phyloP scores from a whole-genome alignment of 2,329 filamentous ascomycete genomes.

The Ophiostoma pallidulum region DNA sequence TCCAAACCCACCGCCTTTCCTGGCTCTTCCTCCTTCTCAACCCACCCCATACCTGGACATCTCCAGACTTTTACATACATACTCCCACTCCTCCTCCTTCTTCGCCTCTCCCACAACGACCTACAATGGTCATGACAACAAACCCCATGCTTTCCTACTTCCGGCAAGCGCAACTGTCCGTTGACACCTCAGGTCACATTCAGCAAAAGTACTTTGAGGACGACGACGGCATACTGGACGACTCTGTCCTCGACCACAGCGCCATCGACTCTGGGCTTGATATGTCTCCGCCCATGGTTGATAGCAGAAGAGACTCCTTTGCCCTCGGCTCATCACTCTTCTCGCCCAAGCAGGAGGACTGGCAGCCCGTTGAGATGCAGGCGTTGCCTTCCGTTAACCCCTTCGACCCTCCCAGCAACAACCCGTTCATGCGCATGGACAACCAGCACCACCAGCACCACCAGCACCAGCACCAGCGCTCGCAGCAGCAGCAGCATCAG shows the following conservation, averaged over 20 bases:
- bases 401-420: slow-evolving; percentile 48
- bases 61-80: slow-evolving; percentile 1
- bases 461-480: slow-evolving; percentile 17
- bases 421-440: slow-evolving; percentile 59
- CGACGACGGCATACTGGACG: slow-evolving; percentile 50
- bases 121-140: slow-evolving; percentile 41
- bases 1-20: not conserved
- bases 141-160: slow-evolving; percentile 44
- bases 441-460: slow-evolving; percentile 33
- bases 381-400: slow-evolving; percentile 54
- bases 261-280: slow-evolving; percentile 52
- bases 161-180: slow-evolving; percentile 38
- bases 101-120: slow-evolving; percentile 7
- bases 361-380: slow-evolving; percentile 57
- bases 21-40: slow-evolving; percentile 1
- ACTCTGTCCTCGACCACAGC: slow-evolving; percentile 50
- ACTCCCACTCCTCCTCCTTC: not conserved
- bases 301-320: slow-evolving; percentile 56
- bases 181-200: slow-evolving; percentile 39
- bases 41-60: slow-evolving; percentile 1
- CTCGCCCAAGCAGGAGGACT: slow-evolving; percentile 56
- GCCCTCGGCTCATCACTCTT: slow-evolving; percentile 48
- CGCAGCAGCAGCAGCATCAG: slow-evolving; percentile 30
- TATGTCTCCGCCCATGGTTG: slow-evolving; percentile 53
- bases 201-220: slow-evolving; percentile 49